Base-by-base conservation (phyloP, 352 stramenopile species). In the Globisporangium okanoganense region DNA sequence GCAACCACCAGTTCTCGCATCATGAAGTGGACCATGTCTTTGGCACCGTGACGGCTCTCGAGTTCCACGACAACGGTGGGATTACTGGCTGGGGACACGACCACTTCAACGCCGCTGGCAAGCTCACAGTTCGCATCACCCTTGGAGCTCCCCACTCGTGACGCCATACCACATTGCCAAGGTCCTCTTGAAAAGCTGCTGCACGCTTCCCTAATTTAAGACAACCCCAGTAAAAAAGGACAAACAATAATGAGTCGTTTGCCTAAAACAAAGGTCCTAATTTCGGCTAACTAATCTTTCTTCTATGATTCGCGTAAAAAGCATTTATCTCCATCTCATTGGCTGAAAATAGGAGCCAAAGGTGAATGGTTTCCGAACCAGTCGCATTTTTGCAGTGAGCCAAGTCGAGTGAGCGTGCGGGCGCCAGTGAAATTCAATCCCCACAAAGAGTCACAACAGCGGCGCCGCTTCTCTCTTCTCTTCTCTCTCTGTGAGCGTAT, bases 401-500 rank as follows among this genome's bases (percentile, higher is more conserved):
- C 38, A 49, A 31, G 27, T 38, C 12, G n/a, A 29, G 27, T n/a
- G 27, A 24, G 52, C 40, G 43, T 33, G 14, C 40, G 54, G 38
- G n/a, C 54, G 44, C 54, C 54, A 60, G 41, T 60, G 54, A 49
- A 60, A 43, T 60, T 16, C 29, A 25, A 54, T 60, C 54, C 36
- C 2, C 40, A 49, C 54, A 60, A 60, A 60, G 54, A 51, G 54
- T 58, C 52, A 58, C 52, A 12, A 44, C 25, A 10, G 38, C 25
- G 40, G 5, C 25, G 25, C 5, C 22, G 29, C 14, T 36, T 16
- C 38, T 36, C 25, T 20, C 13, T 1, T 8, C 14, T 22, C 18
- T 24, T 49, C 38, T 51, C 38, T 36, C 9, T 33, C 14, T n/a
- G n/a, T 22, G 2, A n/a, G n/a, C n/a, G n/a, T 18, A 22, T 36